Conservation (phyloP, 1,139 yeast species). For the Debaryomyces udenii region DNA sequence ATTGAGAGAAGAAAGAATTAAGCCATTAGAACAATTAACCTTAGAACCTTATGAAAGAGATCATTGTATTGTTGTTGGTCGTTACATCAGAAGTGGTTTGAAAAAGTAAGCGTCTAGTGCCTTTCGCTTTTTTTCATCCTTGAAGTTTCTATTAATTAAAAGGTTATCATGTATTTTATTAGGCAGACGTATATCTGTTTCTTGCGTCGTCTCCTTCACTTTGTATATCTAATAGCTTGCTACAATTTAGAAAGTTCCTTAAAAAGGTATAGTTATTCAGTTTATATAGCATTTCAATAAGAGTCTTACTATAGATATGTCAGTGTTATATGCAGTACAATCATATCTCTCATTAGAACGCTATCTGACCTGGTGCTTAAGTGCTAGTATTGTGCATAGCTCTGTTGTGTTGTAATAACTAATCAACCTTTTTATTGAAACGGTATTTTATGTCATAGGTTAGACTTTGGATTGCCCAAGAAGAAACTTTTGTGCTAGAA, state of each 20-base stretch:
- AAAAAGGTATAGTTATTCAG: constrained; percentile 7
- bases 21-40: constrained; percentile 97
- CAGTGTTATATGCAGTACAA: neutral
- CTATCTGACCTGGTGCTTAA: too few relatives aligned
- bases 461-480: too few relatives aligned
- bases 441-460: too few relatives aligned
- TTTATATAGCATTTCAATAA: constrained; percentile 9
- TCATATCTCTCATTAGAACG: too few relatives aligned
- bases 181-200: neutral
- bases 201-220: constrained; percentile 2
- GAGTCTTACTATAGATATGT: neutral
- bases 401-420: too few relatives aligned
- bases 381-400: too few relatives aligned
- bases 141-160: constrained; percentile 6
- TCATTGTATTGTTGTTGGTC: constrained; percentile 98
- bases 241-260: constrained; percentile 3
- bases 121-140: constrained; percentile 3
- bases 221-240: constrained; percentile 1
- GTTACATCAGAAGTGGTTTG: constrained; percentile 89
- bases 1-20: constrained; percentile 97
- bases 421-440: too few relatives aligned
- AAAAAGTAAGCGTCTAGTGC: constrained; percentile 39
- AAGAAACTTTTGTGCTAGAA: neutral
- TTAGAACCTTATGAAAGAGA: constrained; percentile 99
- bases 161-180: constrained; percentile 8